Evolutionary conservation across 176 grass and related monocot genomes (phyloP).

Genomic region (Oryza glumipatula): DNA sequence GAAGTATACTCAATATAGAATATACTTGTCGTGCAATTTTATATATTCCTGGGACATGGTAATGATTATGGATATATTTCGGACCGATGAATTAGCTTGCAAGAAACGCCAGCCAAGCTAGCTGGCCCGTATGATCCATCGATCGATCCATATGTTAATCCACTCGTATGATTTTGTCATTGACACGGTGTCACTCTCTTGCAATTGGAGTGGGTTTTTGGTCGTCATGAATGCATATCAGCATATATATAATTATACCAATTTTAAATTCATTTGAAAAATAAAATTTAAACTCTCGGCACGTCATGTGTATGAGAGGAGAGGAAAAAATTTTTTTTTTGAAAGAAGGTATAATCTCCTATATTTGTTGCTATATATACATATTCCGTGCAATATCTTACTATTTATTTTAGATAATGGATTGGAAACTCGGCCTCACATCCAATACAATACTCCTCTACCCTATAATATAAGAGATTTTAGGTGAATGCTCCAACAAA

Average conservation of each 20-base stretch:
- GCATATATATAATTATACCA: neutral
- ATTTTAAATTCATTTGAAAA: no score
- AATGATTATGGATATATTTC: neutral
- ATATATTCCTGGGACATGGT: neutral
- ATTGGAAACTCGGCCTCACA: no score
- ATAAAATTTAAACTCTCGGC: no score
- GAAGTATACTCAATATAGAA: neutral
- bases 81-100: constrained; percentile 16
- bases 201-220: neutral
- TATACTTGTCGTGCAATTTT: neutral
- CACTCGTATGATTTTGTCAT: constrained; percentile 5
- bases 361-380: no score
- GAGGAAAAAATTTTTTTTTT: no score
- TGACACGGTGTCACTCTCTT: no score
- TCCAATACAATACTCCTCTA: no score
- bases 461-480: no score
- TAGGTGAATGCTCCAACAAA: neutral
- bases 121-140: neutral
- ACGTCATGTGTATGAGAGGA: no score
- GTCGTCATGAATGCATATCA: neutral
- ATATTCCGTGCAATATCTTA: no score
- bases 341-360: no score
- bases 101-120: constrained; percentile 21
- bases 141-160: neutral
- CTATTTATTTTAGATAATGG: no score